Evolutionary conservation across 2,329 filamentous ascomycete species (phyloP).

Genomic region (Coleophoma crateriformis): DNA sequence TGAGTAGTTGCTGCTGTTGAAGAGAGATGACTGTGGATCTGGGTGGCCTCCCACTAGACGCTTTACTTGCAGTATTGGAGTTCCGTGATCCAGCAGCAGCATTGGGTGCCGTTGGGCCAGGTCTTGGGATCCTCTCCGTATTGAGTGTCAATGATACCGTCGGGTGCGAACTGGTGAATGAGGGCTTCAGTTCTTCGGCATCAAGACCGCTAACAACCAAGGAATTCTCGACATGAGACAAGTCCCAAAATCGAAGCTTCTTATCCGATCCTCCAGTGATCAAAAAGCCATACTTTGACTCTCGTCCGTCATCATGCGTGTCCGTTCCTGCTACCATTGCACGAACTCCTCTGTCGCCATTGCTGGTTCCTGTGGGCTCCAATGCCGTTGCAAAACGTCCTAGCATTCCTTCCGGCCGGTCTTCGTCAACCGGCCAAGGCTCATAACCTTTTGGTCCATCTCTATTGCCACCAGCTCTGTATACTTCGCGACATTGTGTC

Average conservation of each 20-base stretch:
- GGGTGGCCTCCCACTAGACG: conserved; percentile 42
- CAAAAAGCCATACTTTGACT: conserved; percentile 75
- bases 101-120: conserved; percentile 23
- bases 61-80: conserved; percentile 17
- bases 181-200: conserved; percentile 64
- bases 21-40: conserved; percentile 80
- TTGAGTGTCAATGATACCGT: conserved; percentile 59
- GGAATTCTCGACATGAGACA: conserved; percentile 71
- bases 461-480: conserved; percentile 59
- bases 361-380: conserved; percentile 50
- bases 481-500: conserved; percentile 81
- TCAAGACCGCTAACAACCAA: conserved; percentile 74
- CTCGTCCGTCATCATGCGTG: conserved; percentile 61
- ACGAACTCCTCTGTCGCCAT: conserved; percentile 62
- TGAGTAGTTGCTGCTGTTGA: conserved; percentile 81
- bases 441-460: conserved; percentile 65
- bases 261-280: conserved; percentile 85
- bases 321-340: conserved; percentile 71
- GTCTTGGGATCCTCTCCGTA: conserved; percentile 43
- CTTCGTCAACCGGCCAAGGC: conserved; percentile 85
- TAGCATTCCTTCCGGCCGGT: conserved; percentile 81
- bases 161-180: conserved; percentile 61
- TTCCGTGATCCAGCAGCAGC: conserved; percentile 22
- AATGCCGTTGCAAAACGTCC: conserved; percentile 75
- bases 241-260: conserved; percentile 92